Evolutionary conservation across 768 basidiomycete species (phyloP).

Genomic region (Suillus americanus): DNA sequence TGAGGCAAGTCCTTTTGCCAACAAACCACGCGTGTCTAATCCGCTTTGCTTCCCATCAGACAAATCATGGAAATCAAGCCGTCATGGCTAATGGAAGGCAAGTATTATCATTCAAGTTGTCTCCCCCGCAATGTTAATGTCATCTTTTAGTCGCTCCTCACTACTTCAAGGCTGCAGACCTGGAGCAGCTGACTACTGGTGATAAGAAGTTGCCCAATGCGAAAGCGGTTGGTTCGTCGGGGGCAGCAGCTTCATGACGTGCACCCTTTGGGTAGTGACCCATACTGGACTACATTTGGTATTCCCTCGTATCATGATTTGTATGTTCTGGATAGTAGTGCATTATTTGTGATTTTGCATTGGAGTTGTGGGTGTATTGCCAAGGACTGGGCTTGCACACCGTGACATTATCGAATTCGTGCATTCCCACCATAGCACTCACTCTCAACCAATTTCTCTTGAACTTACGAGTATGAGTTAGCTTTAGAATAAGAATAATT

Average conservation of each 20-base stretch:
- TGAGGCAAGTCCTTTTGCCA: conserved; percentile 51
- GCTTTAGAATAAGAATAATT: neutral
- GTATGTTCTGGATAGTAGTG: neutral
- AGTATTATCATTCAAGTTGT: conserved; percentile 16
- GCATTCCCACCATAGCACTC: neutral
- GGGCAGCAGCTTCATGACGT: conserved; percentile 7
- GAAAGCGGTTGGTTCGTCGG: conserved; percentile 53
- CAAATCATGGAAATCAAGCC: conserved; percentile 99
- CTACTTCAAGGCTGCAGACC: conserved; percentile 86
- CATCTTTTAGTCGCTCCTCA: conserved; percentile 80
- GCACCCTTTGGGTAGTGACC: neutral
- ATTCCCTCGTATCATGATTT: neutral
- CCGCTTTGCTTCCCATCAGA: conserved; percentile 32
- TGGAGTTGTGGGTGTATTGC: neutral
- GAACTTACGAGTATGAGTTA: neutral
- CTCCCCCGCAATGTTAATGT: conserved; percentile 2
- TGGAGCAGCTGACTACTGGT: conserved; percentile 75
- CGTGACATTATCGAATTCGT: neutral
- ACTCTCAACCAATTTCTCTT: neutral
- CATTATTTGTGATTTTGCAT: neutral
- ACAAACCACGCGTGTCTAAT: neutral
- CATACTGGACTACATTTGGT: neutral
- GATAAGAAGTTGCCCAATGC: conserved; percentile 95
- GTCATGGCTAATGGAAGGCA: conserved; percentile 88
- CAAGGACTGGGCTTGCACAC: neutral